Base-by-base conservation (phyloP, 257 asterid genomes). In the Paraleonurus japonicus region DNA sequence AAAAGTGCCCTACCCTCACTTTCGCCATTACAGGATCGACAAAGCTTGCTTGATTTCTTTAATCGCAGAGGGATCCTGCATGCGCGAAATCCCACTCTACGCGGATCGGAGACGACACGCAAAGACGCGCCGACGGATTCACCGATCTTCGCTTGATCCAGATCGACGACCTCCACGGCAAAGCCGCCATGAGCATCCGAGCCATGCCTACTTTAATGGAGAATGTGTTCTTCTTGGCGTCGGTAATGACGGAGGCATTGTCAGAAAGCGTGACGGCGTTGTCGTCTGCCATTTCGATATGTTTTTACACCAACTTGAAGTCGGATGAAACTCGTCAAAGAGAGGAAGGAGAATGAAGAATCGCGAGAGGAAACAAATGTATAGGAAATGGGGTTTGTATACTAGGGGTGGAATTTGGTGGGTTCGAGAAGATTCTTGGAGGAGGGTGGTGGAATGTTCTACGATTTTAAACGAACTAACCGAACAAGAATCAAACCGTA, bases 181-280 rank as follows among this genome's bases (percentile, higher is more conserved):
- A 85, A 92, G 37, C 98, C 98, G 73, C 96, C 96, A 43, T 96
- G 95, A 92, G 96, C 86, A 85, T 79, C 72, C 86, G 95, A 12
- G 92, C 94, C 35, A 86, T 80, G 41, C 86, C 92, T 10, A 88
- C 92, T 63, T 92, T 92, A 79, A 86, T 79, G 26, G 96, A 80
- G 80, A 92, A 86, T 0, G 90, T 68, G 41, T 77, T 86, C 74
- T 90, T 88, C 84, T 82, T 88, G 23, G 90, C 75, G 59, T 87
- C 90, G 63, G 96, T 81, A 63, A 87, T 80, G 3, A 88, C 90
- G 72, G 88, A 65, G 67, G 88, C 70, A 77, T 81, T 81, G 86
- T 84, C 82, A 88, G 88, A 90, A 61, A 90, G 83, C 48, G 95
- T 88, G 55, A 90, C 96, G 74, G 88, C 87, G 55, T 84, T 88